phyloP scores from a whole-genome alignment of 1,139 yeast species.

The Yamadazyma dendronema region DNA sequence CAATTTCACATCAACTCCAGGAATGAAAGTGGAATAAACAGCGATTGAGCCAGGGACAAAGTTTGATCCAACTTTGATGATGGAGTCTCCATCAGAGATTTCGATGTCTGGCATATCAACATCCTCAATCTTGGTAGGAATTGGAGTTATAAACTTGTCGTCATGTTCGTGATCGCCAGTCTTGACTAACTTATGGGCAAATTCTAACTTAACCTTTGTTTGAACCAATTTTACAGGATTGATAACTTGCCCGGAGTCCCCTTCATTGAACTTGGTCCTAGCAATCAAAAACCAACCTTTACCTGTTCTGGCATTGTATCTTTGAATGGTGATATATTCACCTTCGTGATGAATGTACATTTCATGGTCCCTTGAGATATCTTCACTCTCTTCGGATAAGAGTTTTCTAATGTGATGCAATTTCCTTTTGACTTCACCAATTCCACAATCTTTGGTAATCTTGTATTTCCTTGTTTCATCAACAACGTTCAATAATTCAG shows the following conservation, averaged over 20 bases:
- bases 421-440: slow-evolving; percentile 64
- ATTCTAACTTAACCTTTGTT: slow-evolving; percentile 57
- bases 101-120: slow-evolving; percentile 49
- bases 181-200: slow-evolving; percentile 56
- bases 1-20: slow-evolving; percentile 48
- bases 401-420: slow-evolving; percentile 57
- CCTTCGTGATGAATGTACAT: slow-evolving; percentile 95
- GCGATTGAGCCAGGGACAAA: slow-evolving; percentile 94
- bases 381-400: slow-evolving; percentile 65
- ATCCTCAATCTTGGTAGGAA: slow-evolving; percentile 62
- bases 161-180: slow-evolving; percentile 49
- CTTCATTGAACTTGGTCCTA: slow-evolving; percentile 65
- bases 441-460: slow-evolving; percentile 51
- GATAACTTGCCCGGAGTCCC: slow-evolving; percentile 49
- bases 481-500: slow-evolving; percentile 79
- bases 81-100: slow-evolving; percentile 36
- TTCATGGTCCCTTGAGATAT: slow-evolving; percentile 72
- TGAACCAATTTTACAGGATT: slow-evolving; percentile 67
- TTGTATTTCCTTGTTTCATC: slow-evolving; percentile 67
- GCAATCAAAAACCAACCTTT: slow-evolving; percentile 89
- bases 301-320: slow-evolving; percentile 81
- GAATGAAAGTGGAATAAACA: slow-evolving; percentile 71
- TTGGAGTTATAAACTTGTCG: slow-evolving; percentile 48
- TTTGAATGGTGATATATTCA: slow-evolving; percentile 86
- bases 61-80: slow-evolving; percentile 46